Evolutionary conservation across 345 rosid species (phyloP).

Genomic region (Salix udensis): DNA sequence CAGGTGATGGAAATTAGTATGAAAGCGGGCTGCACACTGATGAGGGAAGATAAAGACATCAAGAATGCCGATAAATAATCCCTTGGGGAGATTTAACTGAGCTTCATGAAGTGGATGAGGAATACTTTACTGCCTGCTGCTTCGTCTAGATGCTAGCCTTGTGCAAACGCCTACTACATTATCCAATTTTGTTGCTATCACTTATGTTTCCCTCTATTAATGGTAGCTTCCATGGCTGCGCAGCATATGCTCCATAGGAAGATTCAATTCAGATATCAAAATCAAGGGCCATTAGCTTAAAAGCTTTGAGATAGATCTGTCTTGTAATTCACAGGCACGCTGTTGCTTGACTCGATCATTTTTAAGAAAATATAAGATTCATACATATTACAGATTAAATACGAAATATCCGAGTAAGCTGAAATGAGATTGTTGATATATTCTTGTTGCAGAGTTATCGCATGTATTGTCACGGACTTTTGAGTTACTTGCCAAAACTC

Average conservation of each 20-base stretch:
- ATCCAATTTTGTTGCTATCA: slow-evolving; percentile 1
- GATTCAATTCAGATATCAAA: slow-evolving; percentile 7
- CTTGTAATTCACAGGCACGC: slow-evolving; percentile 6
- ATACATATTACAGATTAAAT: not conserved
- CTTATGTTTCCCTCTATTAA: not conserved
- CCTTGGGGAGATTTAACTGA: not conserved
- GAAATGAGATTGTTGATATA: not conserved
- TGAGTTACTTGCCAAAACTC: not conserved
- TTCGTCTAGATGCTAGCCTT: slow-evolving; percentile 8
- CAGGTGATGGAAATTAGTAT: slow-evolving; percentile 12
- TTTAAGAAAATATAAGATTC: not conserved
- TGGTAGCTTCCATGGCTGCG: not conserved
- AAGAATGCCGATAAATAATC: slow-evolving; percentile 20
- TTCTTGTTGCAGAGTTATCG: not conserved
- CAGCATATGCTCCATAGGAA: not conserved
- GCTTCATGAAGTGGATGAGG: slow-evolving; percentile 10
- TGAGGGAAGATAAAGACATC: slow-evolving; percentile 21
- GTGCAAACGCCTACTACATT: not conserved
- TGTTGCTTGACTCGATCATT: not conserved
- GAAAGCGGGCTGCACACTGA: slow-evolving; percentile 6
- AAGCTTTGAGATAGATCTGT: not conserved
- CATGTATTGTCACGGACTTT: not conserved
- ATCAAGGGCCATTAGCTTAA: not conserved
- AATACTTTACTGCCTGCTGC: slow-evolving; percentile 11
- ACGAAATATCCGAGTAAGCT: not conserved